Conservation (phyloP, 2,329 filamentous ascomycete genomes). For the Colletotrichum navitas region DNA sequence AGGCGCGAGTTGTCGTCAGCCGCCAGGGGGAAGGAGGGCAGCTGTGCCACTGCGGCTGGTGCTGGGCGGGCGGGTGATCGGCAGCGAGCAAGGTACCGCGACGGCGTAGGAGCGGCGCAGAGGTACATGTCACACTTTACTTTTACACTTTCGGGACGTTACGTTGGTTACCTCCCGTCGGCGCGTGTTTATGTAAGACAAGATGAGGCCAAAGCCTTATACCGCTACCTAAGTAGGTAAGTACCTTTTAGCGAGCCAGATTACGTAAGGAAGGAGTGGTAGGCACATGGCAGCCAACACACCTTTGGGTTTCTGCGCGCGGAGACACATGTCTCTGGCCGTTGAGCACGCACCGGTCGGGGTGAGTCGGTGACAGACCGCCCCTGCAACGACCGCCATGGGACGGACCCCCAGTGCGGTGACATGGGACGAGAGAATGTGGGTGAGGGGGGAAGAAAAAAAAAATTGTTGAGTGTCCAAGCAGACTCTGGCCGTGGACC, state of each 20-base stretch:
- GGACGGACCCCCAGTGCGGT: slow-evolving; percentile 10
- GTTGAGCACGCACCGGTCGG: slow-evolving; percentile 10
- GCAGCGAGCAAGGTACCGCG: slow-evolving; percentile 10
- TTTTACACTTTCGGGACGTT: neutral
- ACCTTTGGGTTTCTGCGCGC: neutral
- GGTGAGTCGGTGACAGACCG: slow-evolving; percentile 20
- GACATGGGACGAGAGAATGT: slow-evolving; percentile 22
- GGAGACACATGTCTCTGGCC: slow-evolving; percentile 11
- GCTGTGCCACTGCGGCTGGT: neutral
- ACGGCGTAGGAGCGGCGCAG: neutral
- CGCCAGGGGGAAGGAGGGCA: neutral
- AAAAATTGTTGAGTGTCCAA: slow-evolving; percentile 16
- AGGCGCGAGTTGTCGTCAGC: slow-evolving; percentile 39
- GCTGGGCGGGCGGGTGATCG: slow-evolving; percentile 31
- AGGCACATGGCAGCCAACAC: neutral
- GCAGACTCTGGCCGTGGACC: neutral
- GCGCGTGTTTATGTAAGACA: neutral
- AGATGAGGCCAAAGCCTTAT: too few species aligned
- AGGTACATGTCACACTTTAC: neutral
- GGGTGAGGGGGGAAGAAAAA: neutral
- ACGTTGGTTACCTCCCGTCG: slow-evolving; percentile 5
- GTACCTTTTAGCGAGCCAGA: neutral
- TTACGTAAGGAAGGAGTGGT: neutral
- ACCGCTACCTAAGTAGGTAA: too few species aligned
- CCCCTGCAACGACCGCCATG: neutral